Evolutionary conservation across 1,284 basidiomycete species (phyloP), one percentile per base, ranked within the genome.

Genomic region (Jaminaea rosea): DNA sequence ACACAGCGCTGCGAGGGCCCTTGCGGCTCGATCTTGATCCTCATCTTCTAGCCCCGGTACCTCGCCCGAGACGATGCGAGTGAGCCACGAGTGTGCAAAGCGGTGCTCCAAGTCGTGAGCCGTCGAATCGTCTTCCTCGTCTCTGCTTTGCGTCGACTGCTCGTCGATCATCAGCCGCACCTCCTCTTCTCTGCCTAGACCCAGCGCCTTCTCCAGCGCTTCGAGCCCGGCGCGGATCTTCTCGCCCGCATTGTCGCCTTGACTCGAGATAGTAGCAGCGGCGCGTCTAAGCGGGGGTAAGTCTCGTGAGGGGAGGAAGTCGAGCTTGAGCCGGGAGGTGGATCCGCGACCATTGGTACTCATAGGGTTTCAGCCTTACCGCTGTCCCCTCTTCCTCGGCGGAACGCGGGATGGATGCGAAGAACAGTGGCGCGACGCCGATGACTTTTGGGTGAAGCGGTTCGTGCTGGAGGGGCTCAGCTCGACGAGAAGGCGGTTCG

Each of bases 71-170:
- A 42, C 23, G 39, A 42, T 23, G 11, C 39, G 2, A 6, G 39
- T 42, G 39, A 42, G 39, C 39, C 39, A 42, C 3, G 39, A 21
- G 6, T 42, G 39, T n/a, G 39, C 39, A 23, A 42, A 42, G 39
- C 39, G 39, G 11, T n/a, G 11, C 13, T 42, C 39, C 19, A 42
- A 21, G 19, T 6, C 23, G 17, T 42, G 29, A 21, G 39, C 17
- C 39, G 23, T 42, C 39, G 39, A 7, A n/a, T n/a, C 19, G 39
- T 42, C 7, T 13, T 3, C 17, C 3, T 42, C 7, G 19, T 42
- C 39, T n/a, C 17, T 7, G 4, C 6, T 42, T 24, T 15, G 15
- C 8, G 29, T 15, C 29, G 29, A 15, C 29, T 8, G 29, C 29
- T 42, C 4, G 7, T 23, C 39, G 15, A 42, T n/a, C 2, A 11